phyloP scores from a whole-genome alignment of 108 stramenopile genomes.

The Skeletonema tropicum region DNA sequence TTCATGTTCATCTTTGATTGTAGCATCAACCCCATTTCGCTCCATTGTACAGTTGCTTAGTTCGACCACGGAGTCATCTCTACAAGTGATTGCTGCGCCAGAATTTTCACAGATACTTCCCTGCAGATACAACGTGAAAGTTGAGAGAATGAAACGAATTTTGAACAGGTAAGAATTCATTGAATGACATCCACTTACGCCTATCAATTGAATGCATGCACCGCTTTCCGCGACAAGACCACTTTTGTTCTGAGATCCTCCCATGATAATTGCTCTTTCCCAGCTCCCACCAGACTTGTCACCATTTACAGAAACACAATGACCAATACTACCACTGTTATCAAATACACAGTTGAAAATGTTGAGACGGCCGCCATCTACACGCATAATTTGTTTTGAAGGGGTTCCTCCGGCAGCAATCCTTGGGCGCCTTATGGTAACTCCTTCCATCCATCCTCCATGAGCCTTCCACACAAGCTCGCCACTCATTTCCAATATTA shows the following conservation, averaged over 20 bases:
- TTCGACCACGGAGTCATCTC: not conserved
- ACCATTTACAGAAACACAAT: constrained; percentile 29
- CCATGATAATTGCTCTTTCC: constrained; percentile 35
- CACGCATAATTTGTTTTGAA: constrained; percentile 53
- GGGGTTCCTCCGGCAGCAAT: constrained; percentile 44
- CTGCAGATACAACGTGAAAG: not conserved
- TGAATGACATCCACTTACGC: constrained; percentile 20
- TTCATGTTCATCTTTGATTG: not conserved
- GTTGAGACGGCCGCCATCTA: constrained; percentile 61
- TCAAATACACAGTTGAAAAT: constrained; percentile 70
- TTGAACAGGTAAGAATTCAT: not conserved
- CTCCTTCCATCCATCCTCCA: constrained; percentile 83
- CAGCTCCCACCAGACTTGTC: constrained; percentile 29
- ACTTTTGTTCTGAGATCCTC: constrained; percentile 19
- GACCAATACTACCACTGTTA: constrained; percentile 64
- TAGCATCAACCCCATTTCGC: not conserved
- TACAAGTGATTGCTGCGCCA: not conserved
- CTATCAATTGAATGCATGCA: constrained; percentile 26
- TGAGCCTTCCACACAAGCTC: constrained; percentile 62
- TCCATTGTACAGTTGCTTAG: not conserved
- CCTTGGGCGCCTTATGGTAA: constrained; percentile 81
- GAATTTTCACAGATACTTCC: not conserved
- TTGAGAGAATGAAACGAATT: not conserved
- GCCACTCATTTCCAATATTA: constrained; percentile 84
- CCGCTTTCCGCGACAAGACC: constrained; percentile 31